Base-by-base conservation (phyloP, 179 eudicot species). In the Heliamphora pulchella region DNA sequence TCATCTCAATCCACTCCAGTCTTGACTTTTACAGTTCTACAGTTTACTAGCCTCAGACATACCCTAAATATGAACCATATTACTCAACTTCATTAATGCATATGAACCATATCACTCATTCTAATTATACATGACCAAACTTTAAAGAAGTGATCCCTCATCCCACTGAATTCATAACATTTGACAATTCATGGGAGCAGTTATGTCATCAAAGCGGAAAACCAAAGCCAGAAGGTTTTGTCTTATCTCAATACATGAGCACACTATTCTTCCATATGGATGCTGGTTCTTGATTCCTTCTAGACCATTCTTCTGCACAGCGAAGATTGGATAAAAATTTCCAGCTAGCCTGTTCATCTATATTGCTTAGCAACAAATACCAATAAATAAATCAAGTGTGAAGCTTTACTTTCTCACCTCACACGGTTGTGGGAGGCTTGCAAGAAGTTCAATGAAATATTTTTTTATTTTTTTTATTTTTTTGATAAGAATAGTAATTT, bases 1-100 rank as follows among this genome's bases (percentile, higher is more conserved):
- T 7, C 50, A 54, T 74, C 77, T 73, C 61, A 13, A 54, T 53
- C 62, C 46, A 73, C 76, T 20, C 31, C 41, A n/a, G 43, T n/a
- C 65, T 61, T n/a, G 65, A 61, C 65, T 2, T 62, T 18, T 62
- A n/a, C 66, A 20, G 66, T 62, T 62, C 44, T 64, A 65, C 70
- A 43, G 13, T 55, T 59, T 51, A 18, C 55, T 53, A n/a, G 11
- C 4, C 41, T 71, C 10, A 41, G 76, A 17, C 18, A n/a, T 3
- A 47, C 9, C 75, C 75, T 71, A 31, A 18, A 48, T n/a, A 73
- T 15, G 8, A 51, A 73, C 76, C 76, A 73, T 73, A 73, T 22
- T 4, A 73, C 44, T 73, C 76, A 44, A 71, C 9, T 13, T 71
- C 15, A 46, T 46, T 8, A 50, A 73, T 53, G 41, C 61, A 73